Evolutionary conservation across 2,329 filamentous ascomycete species (phyloP), one percentile per base, ranked within the genome.

Genomic region (Exophiala mesophila): DNA sequence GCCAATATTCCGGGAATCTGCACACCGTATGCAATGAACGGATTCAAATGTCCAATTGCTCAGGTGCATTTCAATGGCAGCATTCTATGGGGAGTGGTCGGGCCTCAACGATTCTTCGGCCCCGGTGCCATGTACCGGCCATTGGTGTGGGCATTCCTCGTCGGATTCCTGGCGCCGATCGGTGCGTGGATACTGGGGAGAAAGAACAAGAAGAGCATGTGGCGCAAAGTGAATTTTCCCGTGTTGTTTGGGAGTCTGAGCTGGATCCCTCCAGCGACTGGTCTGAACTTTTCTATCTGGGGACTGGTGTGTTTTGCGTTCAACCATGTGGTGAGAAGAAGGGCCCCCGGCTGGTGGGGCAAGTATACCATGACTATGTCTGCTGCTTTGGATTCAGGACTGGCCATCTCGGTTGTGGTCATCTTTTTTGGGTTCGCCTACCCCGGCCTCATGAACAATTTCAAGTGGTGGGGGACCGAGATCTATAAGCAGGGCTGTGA

Each of bases 321-420:
- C 72, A 94, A 94, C 62, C 82, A 83, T 60, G 63, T 83, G 47
- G 75, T 94, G 57, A 80, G 82, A 59, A 77, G 77, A 24, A 72
- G 82, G 16, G 82, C 78, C 18, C 72, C 71, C 20, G 80, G 78
- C 1, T 94, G 88, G 88, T 94, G 88, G 88, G 80, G 79, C 35
- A 92, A 94, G 64, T 94, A 94, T 62, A 90, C 85, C 29, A 92
- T 94, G 85, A 89, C 86, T 3, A 70, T 94, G 39, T 87, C 82
- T 44, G 87, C 87, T 0, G 88, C 85, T 2, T 71, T 94, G 41
- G 88, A 94, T 60, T 88, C 83, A 1, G 86, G 87, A 1, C 69
- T 94, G 15, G 87, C 88, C 0, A 85, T 89, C 56, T 85, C 85
- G 19, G 82, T 92, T 24, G 80, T 94, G 7, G 76, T 90, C 3